These are phyloP conservation scores for Aspergillus campestris DNA, from an alignment of 495 filamentous ascomycete genomes.

Conservation along the genomic window DNA sequence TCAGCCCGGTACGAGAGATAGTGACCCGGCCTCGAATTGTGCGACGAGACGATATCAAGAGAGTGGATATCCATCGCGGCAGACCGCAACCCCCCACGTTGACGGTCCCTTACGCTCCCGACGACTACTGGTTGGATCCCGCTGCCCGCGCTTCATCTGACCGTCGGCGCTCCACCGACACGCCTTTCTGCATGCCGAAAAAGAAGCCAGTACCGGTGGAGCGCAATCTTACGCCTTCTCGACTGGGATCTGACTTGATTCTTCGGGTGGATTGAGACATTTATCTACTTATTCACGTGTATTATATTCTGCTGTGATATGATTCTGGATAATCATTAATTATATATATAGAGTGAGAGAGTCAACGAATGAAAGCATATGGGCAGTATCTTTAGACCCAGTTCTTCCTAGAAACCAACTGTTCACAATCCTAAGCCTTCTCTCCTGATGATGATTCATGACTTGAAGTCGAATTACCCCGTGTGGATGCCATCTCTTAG, in stretches of 20 bases:
- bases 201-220: constrained; percentile 21
- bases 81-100: constrained; percentile 19
- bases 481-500: no score
- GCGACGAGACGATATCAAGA: constrained; percentile 28
- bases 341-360: no score
- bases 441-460: no score
- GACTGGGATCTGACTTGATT: constrained; percentile 27
- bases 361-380: no score
- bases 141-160: neutral
- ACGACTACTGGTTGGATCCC: constrained; percentile 25
- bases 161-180: constrained; percentile 1
- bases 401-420: no score
- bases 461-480: no score
- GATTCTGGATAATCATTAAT: no score
- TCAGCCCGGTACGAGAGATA: constrained; percentile 18
- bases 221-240: constrained; percentile 31
- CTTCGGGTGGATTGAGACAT: constrained; percentile 26
- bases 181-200: constrained; percentile 4
- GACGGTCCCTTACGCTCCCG: constrained; percentile 23
- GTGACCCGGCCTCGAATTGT: constrained; percentile 29
- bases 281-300: neutral
- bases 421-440: no score
- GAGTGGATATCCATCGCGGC: constrained; percentile 25
- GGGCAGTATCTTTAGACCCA: no score
- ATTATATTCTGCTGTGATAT: no score